A percentile compares a stretch with the other conserved stretches of the same genome.
These are phyloP conservation scores for Phaeotremella skinneri DNA, from an alignment of 768 basidiomycete species.

Conservation along the genomic window DNA sequence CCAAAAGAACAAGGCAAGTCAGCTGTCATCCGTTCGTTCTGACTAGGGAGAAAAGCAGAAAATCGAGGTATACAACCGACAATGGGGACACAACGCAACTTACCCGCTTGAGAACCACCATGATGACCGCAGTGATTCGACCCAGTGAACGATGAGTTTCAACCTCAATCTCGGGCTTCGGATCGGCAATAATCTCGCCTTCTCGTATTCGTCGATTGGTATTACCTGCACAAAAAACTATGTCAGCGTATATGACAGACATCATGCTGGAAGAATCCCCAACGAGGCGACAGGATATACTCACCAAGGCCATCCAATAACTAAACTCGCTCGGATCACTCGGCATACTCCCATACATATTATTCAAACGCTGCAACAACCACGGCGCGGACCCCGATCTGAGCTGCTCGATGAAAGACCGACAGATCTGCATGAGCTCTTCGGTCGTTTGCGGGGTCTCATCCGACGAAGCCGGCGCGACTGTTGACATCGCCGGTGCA, in stretches of 20 bases:
- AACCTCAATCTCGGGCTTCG: conserved; percentile 73
- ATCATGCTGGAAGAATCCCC: background rate
- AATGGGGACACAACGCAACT: background rate
- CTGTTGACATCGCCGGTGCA: background rate
- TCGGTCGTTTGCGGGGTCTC: conserved; percentile 55
- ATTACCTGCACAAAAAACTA: conserved; percentile 56
- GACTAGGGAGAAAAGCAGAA: background rate
- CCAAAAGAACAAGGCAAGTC: conserved; percentile 2
- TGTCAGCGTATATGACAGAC: conserved; percentile 4
- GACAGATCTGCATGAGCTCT: conserved; percentile 63
- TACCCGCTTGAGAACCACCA: conserved; percentile 48
- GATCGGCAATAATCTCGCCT: conserved; percentile 73
- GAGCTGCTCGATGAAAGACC: conserved; percentile 63
- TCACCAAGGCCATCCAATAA: conserved; percentile 81
- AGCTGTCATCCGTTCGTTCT: conserved; percentile 1
- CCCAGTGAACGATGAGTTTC: conserved; percentile 88
- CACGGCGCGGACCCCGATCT: conserved; percentile 78
- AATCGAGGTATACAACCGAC: background rate
- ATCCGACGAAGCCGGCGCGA: conserved; percentile 4
- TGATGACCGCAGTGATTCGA: conserved; percentile 64
- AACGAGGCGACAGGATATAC: conserved; percentile 25
- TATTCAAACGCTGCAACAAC: conserved; percentile 82
- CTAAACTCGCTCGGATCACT: conserved; percentile 67
- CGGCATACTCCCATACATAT: conserved; percentile 75
- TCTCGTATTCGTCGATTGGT: conserved; percentile 86